A percentile compares a stretch with the other conserved stretches of the same genome.
Evolutionary conservation across 257 asterid species (phyloP).

Genomic region (Plantago ovata): DNA sequence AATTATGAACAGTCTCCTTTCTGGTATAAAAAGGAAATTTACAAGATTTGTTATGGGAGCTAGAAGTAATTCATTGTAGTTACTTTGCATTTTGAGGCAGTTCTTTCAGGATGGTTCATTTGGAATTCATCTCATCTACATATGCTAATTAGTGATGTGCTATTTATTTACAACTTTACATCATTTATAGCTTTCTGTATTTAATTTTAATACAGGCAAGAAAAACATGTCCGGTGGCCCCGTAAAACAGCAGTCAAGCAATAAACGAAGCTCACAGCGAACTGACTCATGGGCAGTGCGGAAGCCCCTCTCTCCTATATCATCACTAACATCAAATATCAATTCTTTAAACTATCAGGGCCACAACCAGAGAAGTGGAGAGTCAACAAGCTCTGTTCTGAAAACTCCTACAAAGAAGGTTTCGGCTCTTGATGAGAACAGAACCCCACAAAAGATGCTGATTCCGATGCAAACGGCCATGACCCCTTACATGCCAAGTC

Average conservation of each 20-base stretch:
- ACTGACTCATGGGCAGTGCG: constrained; percentile 26
- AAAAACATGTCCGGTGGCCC: constrained; percentile 29
- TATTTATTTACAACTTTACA: no score
- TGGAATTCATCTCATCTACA: no score
- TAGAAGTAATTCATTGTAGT: no score
- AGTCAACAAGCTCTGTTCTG: constrained; percentile 18
- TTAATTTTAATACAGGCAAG: constrained; percentile 39
- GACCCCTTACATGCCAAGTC: constrained; percentile 36
- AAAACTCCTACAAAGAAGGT: constrained; percentile 26
- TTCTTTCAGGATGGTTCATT: no score
- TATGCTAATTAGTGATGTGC: no score
- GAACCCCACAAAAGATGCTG: constrained; percentile 45
- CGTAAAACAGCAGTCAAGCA: constrained; percentile 26
- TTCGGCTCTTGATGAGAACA: constrained; percentile 33
- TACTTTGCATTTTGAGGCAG: no score
- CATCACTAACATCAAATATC: constrained; percentile 42
- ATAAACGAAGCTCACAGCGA: constrained; percentile 25
- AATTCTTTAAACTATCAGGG: constrained; percentile 37
- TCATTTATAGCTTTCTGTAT: not conserved
- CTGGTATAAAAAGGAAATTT: no score
- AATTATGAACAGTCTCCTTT: no score
- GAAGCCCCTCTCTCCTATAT: constrained; percentile 75
- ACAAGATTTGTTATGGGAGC: no score
- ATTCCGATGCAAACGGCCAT: constrained; percentile 39
- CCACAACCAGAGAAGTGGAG: constrained; percentile 25